Base-by-base conservation (phyloP, 2,329 filamentous ascomycete species). In the Fusarium sacchari region DNA sequence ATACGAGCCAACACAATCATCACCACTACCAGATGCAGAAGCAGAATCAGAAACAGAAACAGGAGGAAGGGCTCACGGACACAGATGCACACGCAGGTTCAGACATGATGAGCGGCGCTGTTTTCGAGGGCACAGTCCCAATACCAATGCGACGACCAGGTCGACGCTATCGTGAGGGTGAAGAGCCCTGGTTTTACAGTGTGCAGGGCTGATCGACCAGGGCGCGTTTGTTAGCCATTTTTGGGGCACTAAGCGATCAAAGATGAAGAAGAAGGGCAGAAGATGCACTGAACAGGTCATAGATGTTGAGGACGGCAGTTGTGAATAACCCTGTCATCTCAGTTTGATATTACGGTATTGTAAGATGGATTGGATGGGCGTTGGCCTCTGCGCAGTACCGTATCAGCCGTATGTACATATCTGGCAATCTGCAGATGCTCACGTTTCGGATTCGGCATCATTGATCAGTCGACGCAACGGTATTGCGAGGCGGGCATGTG, bases 141-240 rank as follows among this genome's bases (percentile, higher is more conserved):
- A 84, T 93, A 26, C 92, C 92, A 2, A 92, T 94, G 84, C 79
- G 85, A 76, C 82, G 86, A 69, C 92, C 92, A 18, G 89, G 87
- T 22, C 82, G 84, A 59, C 77, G 75, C 61, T 91, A 90, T 77
- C 82, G 78, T 20, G 82, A 74, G 72, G 72, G 74, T 53, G 79
- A 82, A 62, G 76, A 79, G 71, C 85, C 85, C 28, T 87, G 85
- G 85, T 85, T 86, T 67, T 86, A 82, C 68, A 74, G 56, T 64
- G 67, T 63, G 37, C 75, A 76, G 72, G 56, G 63, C 47, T 81
- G 75, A 79, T 57, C 37, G 62, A 64, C 53, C 56, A 70, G 69
- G 62, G 71, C 60, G 64, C 67, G 28, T 40, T 46, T 59, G 64
- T 63, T 68, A 60, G 43, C 59, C 63, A 44, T 59, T 59, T 47